Percentiles rank a stretch among this genome's conserved stretches.
Conservation (phyloP, 2,329 filamentous ascomycete species). For the Penicillium sp. region DNA sequence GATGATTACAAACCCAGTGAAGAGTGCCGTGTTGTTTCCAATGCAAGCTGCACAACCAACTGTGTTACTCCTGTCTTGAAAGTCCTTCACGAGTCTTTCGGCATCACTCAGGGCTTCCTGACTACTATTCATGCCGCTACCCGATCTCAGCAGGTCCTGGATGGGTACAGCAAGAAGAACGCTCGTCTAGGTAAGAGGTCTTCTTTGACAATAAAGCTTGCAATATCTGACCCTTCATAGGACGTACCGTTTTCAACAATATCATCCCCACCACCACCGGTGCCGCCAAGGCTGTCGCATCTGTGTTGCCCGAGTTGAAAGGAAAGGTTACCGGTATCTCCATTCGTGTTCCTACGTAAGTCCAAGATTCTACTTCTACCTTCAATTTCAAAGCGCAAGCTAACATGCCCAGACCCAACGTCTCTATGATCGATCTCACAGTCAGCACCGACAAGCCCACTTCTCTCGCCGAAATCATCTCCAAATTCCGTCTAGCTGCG, state of each 20-base stretch:
- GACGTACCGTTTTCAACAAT: conserved; percentile 90
- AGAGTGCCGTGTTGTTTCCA: conserved; percentile 27
- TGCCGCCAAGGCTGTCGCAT: conserved; percentile 93
- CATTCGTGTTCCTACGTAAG: conserved; percentile 80
- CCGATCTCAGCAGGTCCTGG: conserved; percentile 33
- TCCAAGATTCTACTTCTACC: background rate
- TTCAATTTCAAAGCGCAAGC: background rate
- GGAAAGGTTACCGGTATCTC: conserved; percentile 96
- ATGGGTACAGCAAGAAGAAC: conserved; percentile 38
- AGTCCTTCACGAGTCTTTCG: conserved; percentile 31
- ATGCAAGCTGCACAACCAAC: conserved; percentile 37
- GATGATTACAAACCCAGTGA: conserved; percentile 24
- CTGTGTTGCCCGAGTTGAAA: conserved; percentile 89
- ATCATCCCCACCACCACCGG: conserved; percentile 93
- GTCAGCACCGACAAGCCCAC: conserved; percentile 78
- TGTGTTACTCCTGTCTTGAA: conserved; percentile 35
- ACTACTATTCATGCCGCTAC: conserved; percentile 35
- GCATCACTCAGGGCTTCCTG: conserved; percentile 32
- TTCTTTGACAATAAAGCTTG: background rate
- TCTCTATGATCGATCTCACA: conserved; percentile 92
- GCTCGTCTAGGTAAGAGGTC: conserved; percentile 25
- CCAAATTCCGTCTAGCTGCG: conserved; percentile 41
- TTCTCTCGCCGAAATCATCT: conserved; percentile 26
- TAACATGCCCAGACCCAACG: conserved; percentile 61
- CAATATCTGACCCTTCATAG: conserved; percentile 33